Percentiles rank a stretch among this genome's conserved stretches.
phyloP scores from a whole-genome alignment of 1,284 basidiomycete genomes.

The Ustilago cynodontis region DNA sequence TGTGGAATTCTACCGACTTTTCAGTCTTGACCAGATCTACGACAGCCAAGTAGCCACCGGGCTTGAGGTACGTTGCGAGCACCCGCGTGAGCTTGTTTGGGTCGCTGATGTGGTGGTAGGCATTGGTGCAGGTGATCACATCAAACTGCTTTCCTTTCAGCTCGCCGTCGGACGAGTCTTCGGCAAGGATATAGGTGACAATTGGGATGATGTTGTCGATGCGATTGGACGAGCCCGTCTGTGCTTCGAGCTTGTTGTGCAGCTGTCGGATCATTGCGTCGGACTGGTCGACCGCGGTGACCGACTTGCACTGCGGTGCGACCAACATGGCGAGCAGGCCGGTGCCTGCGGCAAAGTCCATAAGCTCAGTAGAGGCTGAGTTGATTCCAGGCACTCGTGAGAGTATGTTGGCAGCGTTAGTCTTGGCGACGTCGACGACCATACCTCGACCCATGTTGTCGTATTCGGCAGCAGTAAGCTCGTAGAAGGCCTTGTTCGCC shows the following conservation, averaged over 20 bases:
- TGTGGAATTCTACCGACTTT: slow-evolving; percentile 23
- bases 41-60: slow-evolving; percentile 41
- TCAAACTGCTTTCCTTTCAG: slow-evolving; percentile 34
- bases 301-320: slow-evolving; percentile 32
- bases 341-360: slow-evolving; percentile 51
- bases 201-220: slow-evolving; percentile 27
- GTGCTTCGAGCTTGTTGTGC: slow-evolving; percentile 34
- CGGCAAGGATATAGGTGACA: slow-evolving; percentile 25
- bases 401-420: slow-evolving; percentile 45
- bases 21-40: slow-evolving; percentile 44
- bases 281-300: slow-evolving; percentile 44
- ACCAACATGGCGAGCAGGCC: slow-evolving; percentile 45
- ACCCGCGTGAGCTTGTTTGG: slow-evolving; percentile 34
- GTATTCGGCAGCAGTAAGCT: slow-evolving; percentile 46
- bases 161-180: background rate
- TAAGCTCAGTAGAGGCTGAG: slow-evolving; percentile 15
- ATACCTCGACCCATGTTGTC: slow-evolving; percentile 42
- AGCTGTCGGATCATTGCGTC: slow-evolving; percentile 44
- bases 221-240: slow-evolving; percentile 3
- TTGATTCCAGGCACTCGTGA: slow-evolving; percentile 28
- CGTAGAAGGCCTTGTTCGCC: slow-evolving; percentile 51
- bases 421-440: slow-evolving; percentile 34
- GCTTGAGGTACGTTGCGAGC: slow-evolving; percentile 32
- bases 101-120: slow-evolving; percentile 51
- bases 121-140: slow-evolving; percentile 49